Conservation (phyloP, 345 rosid species). For the Ceriops decandra region DNA sequence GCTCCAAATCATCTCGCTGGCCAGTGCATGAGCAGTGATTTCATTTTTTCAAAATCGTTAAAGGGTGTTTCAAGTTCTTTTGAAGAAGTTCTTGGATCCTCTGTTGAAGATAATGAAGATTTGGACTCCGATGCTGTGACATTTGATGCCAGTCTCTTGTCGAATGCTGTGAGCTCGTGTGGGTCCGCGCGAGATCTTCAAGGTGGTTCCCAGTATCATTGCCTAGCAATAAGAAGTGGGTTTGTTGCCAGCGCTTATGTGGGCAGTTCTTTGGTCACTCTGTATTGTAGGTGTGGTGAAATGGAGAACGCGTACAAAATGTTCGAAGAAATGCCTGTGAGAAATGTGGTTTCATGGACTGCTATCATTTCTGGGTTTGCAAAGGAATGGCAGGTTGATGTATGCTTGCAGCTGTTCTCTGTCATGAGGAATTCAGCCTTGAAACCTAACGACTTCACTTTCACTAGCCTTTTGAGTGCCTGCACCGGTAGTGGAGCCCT, state of each 20-base stretch:
- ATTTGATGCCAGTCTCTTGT: slow-evolving; percentile 44
- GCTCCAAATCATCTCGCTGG: slow-evolving; percentile 26
- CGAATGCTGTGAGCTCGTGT: slow-evolving; percentile 56
- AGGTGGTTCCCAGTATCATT: slow-evolving; percentile 58
- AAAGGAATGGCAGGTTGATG: slow-evolving; percentile 57
- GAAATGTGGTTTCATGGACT: slow-evolving; percentile 82
- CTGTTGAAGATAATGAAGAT: slow-evolving; percentile 17
- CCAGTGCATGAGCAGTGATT: slow-evolving; percentile 10
- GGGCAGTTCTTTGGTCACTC: slow-evolving; percentile 59
- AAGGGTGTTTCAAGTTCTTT: slow-evolving; percentile 28
- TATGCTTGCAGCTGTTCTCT: slow-evolving; percentile 54
- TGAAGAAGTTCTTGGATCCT: slow-evolving; percentile 27
- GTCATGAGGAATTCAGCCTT: slow-evolving; percentile 53
- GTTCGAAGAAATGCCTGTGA: slow-evolving; percentile 81
- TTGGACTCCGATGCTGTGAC: slow-evolving; percentile 12
- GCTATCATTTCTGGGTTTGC: slow-evolving; percentile 78
- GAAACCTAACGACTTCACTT: slow-evolving; percentile 72
- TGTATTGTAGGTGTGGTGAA: slow-evolving; percentile 49
- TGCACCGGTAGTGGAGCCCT: slow-evolving; percentile 79
- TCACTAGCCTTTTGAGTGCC: slow-evolving; percentile 71
- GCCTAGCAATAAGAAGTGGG: slow-evolving; percentile 54
- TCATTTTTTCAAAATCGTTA: slow-evolving; percentile 9
- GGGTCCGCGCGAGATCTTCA: slow-evolving; percentile 43
- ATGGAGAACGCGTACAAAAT: slow-evolving; percentile 40
- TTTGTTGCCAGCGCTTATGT: slow-evolving; percentile 54